Conservation (phyloP, 495 filamentous ascomycete genomes). For the Annulohypoxylon nitens region DNA sequence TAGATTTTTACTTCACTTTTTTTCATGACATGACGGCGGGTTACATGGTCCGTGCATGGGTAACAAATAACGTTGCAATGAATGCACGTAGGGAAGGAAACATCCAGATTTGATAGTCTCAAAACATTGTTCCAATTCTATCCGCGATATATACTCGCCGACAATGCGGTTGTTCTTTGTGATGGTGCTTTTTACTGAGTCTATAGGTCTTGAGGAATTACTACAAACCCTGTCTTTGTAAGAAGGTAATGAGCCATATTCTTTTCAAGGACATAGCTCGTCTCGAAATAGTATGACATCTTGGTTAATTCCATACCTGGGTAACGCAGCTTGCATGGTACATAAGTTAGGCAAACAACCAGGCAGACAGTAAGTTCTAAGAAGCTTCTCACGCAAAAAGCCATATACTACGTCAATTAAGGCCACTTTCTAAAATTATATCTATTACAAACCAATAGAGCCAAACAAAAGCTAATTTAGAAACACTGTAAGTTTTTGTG, state of each 20-base stretch:
- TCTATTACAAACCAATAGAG: not conserved
- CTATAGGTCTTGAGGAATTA: too few relatives aligned
- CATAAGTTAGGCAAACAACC: too few relatives aligned
- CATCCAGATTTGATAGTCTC: not conserved
- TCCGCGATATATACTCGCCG: too few relatives aligned
- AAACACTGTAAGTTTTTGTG: not conserved
- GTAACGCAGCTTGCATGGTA: too few relatives aligned
- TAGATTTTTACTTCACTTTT: not conserved
- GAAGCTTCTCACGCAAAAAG: too few relatives aligned
- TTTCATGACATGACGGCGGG: not conserved
- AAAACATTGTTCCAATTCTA: not conserved
- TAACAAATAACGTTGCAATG: not conserved
- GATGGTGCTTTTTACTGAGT: too few relatives aligned
- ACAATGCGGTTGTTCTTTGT: too few relatives aligned
- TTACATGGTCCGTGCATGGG: slow-evolving; percentile 1
- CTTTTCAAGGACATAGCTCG: not conserved
- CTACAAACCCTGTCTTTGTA: not conserved
- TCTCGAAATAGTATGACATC: too few relatives aligned
- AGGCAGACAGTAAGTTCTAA: too few relatives aligned
- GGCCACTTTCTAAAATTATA: too few relatives aligned
- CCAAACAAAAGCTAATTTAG: not conserved
- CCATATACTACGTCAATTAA: too few relatives aligned
- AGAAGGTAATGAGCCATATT: not conserved
- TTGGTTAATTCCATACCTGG: too few relatives aligned
- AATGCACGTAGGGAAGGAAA: not conserved